Evolutionary conservation across 495 filamentous ascomycete species (phyloP), one percentile per base, ranked within the genome.

Genomic region (Penicillium desertorum): DNA sequence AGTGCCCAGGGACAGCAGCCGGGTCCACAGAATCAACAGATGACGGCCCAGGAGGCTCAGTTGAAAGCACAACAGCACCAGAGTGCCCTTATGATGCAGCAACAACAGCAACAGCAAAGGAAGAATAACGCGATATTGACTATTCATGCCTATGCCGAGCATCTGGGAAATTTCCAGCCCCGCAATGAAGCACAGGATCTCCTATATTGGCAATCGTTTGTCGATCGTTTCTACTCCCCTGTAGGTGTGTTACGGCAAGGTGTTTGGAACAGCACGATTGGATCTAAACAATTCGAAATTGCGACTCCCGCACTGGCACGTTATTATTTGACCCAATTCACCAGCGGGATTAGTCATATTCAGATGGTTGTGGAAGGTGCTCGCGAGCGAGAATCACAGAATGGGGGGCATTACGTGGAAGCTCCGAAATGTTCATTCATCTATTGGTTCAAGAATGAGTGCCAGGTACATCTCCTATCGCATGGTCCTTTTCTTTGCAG

Each of bases 261-360:
- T 19, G 75, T 90, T n/a, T 80, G 68, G 59, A 71, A 78, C 41
- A 63, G 69, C 14, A 76, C 81, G 27, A 72, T 78, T 17, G 73
- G 75, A 20, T 65, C 71, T 12, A 96, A 94, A 69, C 83, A 87
- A 51, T 94, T 88, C 56, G 90, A 93, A 61, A 88, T 96, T 43
- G 79, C 84, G 3, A 86, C 83, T 30, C 80, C 89, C 8, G 85
- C 87, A 1, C 71, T 96, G 19, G 80, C 92, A 16, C 85, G 90
- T 47, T 96, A 89, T 62, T 95, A 93, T 67, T 76, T 85, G 48
- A 90, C 87, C 0, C 87, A 92, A 60, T 95, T 89, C 62, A 85
- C 87, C n/a, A 92, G 88, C 54, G 90, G 90, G 5, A 84, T 96
- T 37, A 82, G 79, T 46, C 85, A 81, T 20, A 89, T 96, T 48